These are phyloP conservation scores for Lactarius evosmus DNA, from an alignment of 768 basidiomycete genomes.

Conservation along the genomic window DNA sequence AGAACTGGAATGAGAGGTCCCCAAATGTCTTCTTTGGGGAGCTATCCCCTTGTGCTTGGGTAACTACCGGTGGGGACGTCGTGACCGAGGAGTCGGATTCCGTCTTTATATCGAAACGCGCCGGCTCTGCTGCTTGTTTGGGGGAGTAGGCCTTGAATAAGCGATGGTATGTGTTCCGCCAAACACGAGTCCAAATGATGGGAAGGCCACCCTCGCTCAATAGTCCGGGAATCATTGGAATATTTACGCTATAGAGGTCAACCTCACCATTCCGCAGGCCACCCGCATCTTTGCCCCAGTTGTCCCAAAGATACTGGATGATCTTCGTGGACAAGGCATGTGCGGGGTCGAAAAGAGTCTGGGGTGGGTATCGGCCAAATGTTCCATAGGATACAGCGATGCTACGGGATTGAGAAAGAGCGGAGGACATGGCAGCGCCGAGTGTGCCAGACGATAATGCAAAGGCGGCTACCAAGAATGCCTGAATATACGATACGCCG, in stretches of 20 bases:
- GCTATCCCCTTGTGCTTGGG: conserved; percentile 3
- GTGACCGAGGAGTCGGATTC: conserved; percentile 43
- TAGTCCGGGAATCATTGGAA: conserved; percentile 73
- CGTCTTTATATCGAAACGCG: conserved; percentile 36
- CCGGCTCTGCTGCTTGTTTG: conserved; percentile 27
- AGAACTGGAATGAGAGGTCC: conserved; percentile 66
- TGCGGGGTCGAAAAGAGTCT: conserved; percentile 65
- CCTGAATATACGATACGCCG: conserved; percentile 9
- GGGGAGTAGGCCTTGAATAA: conserved; percentile 57
- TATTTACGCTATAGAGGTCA: conserved; percentile 83
- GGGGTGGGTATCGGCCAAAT: conserved; percentile 49
- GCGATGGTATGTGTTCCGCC: conserved; percentile 81
- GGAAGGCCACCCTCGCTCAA: conserved; percentile 57
- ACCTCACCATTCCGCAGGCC: conserved; percentile 62
- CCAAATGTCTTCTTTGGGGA: conserved; percentile 14
- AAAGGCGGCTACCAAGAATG: conserved; percentile 61
- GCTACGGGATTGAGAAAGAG: conserved; percentile 61
- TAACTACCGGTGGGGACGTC: conserved; percentile 18
- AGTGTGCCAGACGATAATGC: conserved; percentile 89
- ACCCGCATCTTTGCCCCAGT: conserved; percentile 74
- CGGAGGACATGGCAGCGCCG: conserved; percentile 83
- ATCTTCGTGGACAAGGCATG: conserved; percentile 65
- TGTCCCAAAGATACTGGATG: conserved; percentile 69
- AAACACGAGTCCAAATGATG: conserved; percentile 78
- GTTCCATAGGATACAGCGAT: conserved; percentile 90